These are phyloP conservation scores for Dendrocalamus sinicus DNA, from an alignment of 176 grass and related monocot genomes.

Conservation along the genomic window DNA sequence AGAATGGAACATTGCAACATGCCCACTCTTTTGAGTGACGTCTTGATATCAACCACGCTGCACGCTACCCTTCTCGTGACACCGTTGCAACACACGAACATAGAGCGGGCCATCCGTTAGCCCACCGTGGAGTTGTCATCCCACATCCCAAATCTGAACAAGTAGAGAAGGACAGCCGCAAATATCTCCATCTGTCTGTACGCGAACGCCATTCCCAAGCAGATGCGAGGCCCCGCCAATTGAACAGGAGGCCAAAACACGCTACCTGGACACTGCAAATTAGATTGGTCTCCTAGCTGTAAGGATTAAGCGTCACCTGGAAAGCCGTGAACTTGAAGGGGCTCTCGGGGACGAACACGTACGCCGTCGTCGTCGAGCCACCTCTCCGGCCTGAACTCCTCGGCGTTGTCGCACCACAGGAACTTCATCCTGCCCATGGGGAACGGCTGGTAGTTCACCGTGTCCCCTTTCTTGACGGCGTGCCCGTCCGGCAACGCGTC, in stretches of 20 bases:
- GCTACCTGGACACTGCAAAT: background rate
- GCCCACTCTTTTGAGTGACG: background rate
- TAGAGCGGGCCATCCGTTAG: slow-evolving; percentile 57
- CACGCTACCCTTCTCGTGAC: background rate
- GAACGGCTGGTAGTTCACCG: slow-evolving; percentile 79
- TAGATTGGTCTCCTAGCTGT: too few species aligned
- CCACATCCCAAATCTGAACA: slow-evolving; percentile 72
- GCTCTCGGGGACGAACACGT: slow-evolving; percentile 60
- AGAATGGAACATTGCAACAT: background rate
- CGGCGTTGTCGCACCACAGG: slow-evolving; percentile 76
- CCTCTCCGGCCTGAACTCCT: slow-evolving; percentile 76
- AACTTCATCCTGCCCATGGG: slow-evolving; percentile 87
- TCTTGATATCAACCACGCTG: too few species aligned
- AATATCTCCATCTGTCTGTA: slow-evolving; percentile 90
- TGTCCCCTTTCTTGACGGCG: slow-evolving; percentile 65
- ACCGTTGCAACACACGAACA: slow-evolving; percentile 50
- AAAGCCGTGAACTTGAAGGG: slow-evolving; percentile 82
- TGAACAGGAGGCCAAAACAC: background rate
- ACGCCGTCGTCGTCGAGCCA: slow-evolving; percentile 62
- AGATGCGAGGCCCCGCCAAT: slow-evolving; percentile 78
- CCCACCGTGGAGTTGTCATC: slow-evolving; percentile 39
- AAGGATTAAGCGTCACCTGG: slow-evolving; percentile 48
- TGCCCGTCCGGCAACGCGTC: slow-evolving; percentile 78
- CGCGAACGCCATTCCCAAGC: slow-evolving; percentile 89
- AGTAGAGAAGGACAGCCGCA: slow-evolving; percentile 52